Evolutionary conservation across 495 filamentous ascomycete genomes (phyloP), one percentile per base, ranked within the genome.

Genomic region (Poronia punctata): DNA sequence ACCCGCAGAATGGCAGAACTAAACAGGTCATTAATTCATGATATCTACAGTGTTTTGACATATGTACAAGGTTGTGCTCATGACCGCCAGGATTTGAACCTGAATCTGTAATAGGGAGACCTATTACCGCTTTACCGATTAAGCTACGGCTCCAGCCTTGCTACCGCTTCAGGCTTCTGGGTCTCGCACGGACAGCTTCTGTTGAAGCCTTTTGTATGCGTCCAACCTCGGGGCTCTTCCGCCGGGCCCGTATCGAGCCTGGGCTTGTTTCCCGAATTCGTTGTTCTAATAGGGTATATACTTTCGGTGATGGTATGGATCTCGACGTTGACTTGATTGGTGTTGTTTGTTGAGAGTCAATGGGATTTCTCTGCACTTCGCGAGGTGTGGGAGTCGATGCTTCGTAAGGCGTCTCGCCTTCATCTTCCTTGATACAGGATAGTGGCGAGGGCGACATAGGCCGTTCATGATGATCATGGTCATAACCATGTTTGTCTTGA

Each of bases 331-430:
- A 7, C 7, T 18, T 38, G 15, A 17, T 46, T 40, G 21, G 30
- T 22, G 10, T 16, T 20, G 56, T 49, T 30, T 60, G 51, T 34
- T 60, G 63, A 17, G 56, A 52, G 15, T 54, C 50, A 3, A 52
- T 41, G 11, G 39, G 36, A 15, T n/a, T n/a, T n/a, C n/a, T n/a
- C n/a, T n/a, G n/a, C n/a, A 43, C 32, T 24, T 66, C 62, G 3
- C 60, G 59, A 20, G 65, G 66, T 12, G 65, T 71, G 0, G 65
- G 57, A 0, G 59, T 67, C 31, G 65, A 55, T 3, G 60, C 60
- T 27, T 64, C 61, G 12, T 50, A 33, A n/a, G n/a, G n/a, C n/a
- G n/a, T n/a, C 12, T 37, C 31, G 14, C 57, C 52, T 7, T 48
- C 37, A 23, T 21, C 21, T 9, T 7, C 14, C 11, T 17, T n/a